phyloP scores from a whole-genome alignment of 208 protist genomes.

The Dictyostelium gargantuum region DNA sequence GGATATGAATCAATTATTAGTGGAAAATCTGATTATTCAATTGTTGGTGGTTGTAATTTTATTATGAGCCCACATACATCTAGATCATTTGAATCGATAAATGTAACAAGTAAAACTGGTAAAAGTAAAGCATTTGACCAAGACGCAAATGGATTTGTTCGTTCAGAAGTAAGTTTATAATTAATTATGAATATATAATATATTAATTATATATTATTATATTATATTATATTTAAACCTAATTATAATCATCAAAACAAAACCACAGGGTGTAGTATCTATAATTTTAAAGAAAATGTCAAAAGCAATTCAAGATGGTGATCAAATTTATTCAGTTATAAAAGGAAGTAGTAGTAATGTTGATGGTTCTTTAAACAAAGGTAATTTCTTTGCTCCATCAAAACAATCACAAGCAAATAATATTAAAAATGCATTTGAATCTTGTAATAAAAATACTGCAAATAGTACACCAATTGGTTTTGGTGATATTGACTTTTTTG shows the following conservation, averaged over 20 bases:
- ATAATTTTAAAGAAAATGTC: constrained; percentile 74
- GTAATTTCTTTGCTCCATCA: neutral
- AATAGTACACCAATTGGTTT: neutral
- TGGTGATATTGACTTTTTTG: constrained; percentile 69
- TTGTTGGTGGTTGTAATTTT: constrained; percentile 62
- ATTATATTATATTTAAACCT: too few species aligned
- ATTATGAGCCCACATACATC: constrained; percentile 15
- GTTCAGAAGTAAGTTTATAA: constrained; percentile 82
- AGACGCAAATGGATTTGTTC: constrained; percentile 86
- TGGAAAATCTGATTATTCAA: constrained; percentile 63
- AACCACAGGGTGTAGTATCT: constrained; percentile 75
- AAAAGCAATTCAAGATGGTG: neutral
- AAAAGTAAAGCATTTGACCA: constrained; percentile 85
- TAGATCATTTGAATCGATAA: constrained; percentile 60
- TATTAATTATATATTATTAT: too few species aligned
- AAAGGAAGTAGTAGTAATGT: constrained; percentile 38
- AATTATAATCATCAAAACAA: too few species aligned
- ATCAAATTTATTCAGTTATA: constrained; percentile 68
- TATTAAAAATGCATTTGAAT: neutral
- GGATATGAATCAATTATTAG: constrained; percentile 7
- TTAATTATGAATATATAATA: constrained; percentile 51
- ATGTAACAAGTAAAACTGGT: constrained; percentile 78
- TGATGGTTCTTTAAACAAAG: neutral
- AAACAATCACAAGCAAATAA: neutral
- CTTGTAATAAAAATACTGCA: too few species aligned